A percentile compares a stretch with the other conserved stretches of the same genome.
phyloP scores from a whole-genome alignment of 1,284 basidiomycete species.

The Hemileia vastatrix region DNA sequence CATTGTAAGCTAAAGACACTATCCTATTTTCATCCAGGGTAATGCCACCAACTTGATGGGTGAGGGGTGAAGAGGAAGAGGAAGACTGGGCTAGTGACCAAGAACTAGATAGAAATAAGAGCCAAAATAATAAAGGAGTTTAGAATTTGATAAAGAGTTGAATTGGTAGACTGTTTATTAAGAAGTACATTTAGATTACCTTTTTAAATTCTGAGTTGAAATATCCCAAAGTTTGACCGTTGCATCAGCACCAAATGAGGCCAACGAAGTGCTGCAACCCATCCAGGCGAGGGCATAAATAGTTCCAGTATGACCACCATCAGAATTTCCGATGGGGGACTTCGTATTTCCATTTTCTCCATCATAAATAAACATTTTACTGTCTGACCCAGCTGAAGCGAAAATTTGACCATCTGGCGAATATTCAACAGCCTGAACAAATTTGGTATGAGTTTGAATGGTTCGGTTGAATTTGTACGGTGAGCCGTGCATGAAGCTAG shows the following conservation, averaged over 20 bases:
- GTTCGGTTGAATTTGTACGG: constrained; percentile 74
- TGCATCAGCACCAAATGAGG: constrained; percentile 77
- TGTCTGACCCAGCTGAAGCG: constrained; percentile 82
- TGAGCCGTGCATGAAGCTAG: constrained; percentile 50
- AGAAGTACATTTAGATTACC: neutral
- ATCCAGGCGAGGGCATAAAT: constrained; percentile 44
- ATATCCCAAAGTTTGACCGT: constrained; percentile 65
- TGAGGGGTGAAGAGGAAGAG: constrained; percentile 9
- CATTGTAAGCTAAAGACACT: constrained; percentile 74
- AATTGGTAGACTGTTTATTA: neutral
- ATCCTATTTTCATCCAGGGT: constrained; percentile 52
- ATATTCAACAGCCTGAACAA: constrained; percentile 84
- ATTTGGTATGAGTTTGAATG: constrained; percentile 83
- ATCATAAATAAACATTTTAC: constrained; percentile 79
- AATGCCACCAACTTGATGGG: constrained; percentile 75
- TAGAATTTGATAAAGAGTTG: neutral
- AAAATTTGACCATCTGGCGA: constrained; percentile 72
- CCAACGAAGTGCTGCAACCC: constrained; percentile 60
- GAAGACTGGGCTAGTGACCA: constrained; percentile 13
- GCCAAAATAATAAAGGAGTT: too few species aligned
- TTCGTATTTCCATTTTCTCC: constrained; percentile 76
- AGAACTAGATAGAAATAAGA: neutral
- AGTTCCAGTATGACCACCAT: constrained; percentile 49
- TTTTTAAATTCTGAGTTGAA: constrained; percentile 7
- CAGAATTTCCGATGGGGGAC: constrained; percentile 57